Percentiles rank a stretch among this genome's conserved stretches.
Evolutionary conservation across 768 basidiomycete species (phyloP).

Genomic region (Scleroderma bovista): DNA sequence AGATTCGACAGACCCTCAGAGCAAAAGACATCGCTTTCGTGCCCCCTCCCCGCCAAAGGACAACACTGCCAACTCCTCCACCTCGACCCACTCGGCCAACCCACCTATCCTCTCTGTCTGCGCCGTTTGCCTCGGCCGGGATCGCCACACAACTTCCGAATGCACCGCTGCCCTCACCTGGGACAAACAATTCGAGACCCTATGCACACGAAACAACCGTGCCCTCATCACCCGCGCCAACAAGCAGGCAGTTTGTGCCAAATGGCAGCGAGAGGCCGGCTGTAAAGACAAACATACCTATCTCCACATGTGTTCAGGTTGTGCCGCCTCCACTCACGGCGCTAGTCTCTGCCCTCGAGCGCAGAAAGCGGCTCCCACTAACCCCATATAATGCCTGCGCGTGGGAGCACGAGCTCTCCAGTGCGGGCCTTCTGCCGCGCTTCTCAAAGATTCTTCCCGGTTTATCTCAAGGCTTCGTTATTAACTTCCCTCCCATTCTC

Average conservation of each 20-base stretch:
- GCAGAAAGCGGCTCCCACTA: no score
- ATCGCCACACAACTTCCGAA: not conserved
- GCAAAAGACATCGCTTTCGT: no score
- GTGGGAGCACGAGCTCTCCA: slow-evolving; percentile 5
- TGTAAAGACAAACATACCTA: not conserved
- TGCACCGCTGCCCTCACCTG: slow-evolving; percentile 1
- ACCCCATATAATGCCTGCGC: not conserved
- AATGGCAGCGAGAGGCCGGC: not conserved
- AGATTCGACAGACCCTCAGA: no score
- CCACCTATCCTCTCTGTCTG: no score
- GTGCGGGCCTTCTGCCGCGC: not conserved
- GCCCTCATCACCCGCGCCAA: slow-evolving; percentile 11
- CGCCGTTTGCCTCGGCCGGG: no score
- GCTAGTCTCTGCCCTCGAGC: slow-evolving; percentile 2
- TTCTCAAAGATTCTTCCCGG: not conserved
- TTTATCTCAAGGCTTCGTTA: not conserved
- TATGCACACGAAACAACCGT: not conserved
- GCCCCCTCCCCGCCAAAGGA: no score
- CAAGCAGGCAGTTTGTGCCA: not conserved
- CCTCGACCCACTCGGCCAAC: not conserved
- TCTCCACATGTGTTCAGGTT: slow-evolving; percentile 2
- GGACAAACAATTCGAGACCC: not conserved
- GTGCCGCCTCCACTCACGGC: not conserved
- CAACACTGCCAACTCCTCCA: not conserved
- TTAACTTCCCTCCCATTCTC: not conserved